Conservation (phyloP, 495 filamentous ascomycete genomes). For the Astrocystis sublimbata region DNA sequence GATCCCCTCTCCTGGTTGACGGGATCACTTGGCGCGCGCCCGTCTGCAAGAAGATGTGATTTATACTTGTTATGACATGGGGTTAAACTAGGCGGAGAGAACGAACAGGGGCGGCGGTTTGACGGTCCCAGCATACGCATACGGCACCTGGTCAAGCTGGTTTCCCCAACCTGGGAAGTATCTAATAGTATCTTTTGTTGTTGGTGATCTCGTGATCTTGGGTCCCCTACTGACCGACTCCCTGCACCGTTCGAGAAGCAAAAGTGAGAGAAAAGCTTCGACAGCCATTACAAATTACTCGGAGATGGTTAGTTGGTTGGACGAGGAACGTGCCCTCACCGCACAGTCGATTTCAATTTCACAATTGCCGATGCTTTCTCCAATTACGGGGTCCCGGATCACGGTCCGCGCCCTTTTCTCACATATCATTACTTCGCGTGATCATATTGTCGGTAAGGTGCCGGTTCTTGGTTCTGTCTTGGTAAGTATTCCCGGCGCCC, state of each 20-base stretch:
- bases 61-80: background rate
- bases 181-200: too few relatives aligned
- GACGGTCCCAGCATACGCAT: too few relatives aligned
- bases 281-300: conserved; percentile 4
- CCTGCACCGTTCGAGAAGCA: background rate
- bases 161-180: too few relatives aligned
- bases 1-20: background rate
- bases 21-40: conserved; percentile 2
- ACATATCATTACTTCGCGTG: background rate
- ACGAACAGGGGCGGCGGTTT: too few relatives aligned
- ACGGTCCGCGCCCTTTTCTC: background rate
- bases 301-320: background rate
- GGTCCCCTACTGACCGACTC: too few relatives aligned
- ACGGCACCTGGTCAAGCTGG: too few relatives aligned
- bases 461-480: background rate
- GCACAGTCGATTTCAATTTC: background rate
- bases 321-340: background rate
- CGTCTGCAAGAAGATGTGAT: background rate
- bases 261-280: background rate
- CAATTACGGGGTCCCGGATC: conserved; percentile 5
- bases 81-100: too few relatives aligned
- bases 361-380: background rate
- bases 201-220: conserved; percentile 7
- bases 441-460: background rate
- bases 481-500: background rate